Evolutionary conservation across 2,329 filamentous ascomycete species (phyloP).

Genomic region (Ophiostoma sp.): DNA sequence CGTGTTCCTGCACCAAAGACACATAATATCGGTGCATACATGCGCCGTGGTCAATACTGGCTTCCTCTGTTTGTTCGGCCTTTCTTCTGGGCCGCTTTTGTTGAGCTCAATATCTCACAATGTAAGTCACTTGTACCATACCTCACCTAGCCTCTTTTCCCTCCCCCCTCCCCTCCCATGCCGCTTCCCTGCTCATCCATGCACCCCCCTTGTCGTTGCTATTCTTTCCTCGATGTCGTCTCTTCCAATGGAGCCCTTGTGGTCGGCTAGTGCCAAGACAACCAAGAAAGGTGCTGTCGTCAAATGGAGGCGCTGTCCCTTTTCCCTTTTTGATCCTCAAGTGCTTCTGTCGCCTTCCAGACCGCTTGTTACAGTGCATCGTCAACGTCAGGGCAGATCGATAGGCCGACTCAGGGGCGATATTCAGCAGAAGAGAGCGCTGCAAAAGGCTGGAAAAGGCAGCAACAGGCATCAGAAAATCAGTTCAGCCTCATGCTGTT

Average conservation of each 20-base stretch:
- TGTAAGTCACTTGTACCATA: neutral
- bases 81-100: neutral
- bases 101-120: neutral
- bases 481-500: slow-evolving; percentile 1
- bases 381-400: neutral
- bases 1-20: slow-evolving; percentile 1
- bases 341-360: neutral
- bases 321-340: neutral
- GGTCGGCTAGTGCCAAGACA: neutral
- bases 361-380: neutral
- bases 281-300: neutral
- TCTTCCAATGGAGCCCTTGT: neutral
- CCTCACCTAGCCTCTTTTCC: neutral
- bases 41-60: neutral
- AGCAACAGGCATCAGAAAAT: neutral
- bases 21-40: neutral
- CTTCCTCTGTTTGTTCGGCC: neutral
- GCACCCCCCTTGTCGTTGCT: slow-evolving; percentile 2
- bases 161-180: neutral
- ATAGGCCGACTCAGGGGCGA: neutral
- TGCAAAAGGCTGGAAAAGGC: neutral
- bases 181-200: neutral
- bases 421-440: neutral
- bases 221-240: neutral
- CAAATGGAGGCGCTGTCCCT: slow-evolving; percentile 7